phyloP scores from a whole-genome alignment of 148 eudicot genomes.

The Silene uniflora region DNA sequence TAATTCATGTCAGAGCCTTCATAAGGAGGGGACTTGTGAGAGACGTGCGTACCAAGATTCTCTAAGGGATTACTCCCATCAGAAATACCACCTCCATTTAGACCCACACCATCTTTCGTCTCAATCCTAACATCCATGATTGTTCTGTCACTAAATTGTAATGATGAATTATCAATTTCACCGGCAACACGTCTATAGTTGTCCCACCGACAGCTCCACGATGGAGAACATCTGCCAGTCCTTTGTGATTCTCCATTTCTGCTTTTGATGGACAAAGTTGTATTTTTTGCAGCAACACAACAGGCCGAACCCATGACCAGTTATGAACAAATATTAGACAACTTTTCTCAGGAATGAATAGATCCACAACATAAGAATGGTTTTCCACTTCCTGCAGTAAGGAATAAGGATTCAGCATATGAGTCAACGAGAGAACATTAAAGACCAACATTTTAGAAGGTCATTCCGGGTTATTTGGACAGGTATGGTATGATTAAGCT shows the following conservation, averaged over 20 bases:
- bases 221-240: constrained; percentile 39
- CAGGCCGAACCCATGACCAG: constrained; percentile 50
- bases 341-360: background rate
- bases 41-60: constrained; percentile 23
- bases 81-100: constrained; percentile 21
- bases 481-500: background rate
- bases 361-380: background rate
- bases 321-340: constrained; percentile 5
- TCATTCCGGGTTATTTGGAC: background rate
- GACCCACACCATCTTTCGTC: constrained; percentile 27
- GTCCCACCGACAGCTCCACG: constrained; percentile 54
- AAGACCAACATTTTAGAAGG: constrained; percentile 1
- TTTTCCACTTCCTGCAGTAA: constrained; percentile 18
- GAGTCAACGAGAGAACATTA: background rate
- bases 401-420: background rate
- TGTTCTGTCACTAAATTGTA: constrained; percentile 24
- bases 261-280: constrained; percentile 29
- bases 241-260: constrained; percentile 32
- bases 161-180: constrained; percentile 28
- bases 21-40: constrained; percentile 29
- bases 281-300: constrained; percentile 47
- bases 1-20: constrained; percentile 21
- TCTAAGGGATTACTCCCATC: constrained; percentile 29
- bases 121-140: constrained; percentile 29
- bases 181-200: constrained; percentile 48